These are phyloP conservation scores for Coffea canephora DNA, from an alignment of 257 asterid species.

Conservation along the genomic window DNA sequence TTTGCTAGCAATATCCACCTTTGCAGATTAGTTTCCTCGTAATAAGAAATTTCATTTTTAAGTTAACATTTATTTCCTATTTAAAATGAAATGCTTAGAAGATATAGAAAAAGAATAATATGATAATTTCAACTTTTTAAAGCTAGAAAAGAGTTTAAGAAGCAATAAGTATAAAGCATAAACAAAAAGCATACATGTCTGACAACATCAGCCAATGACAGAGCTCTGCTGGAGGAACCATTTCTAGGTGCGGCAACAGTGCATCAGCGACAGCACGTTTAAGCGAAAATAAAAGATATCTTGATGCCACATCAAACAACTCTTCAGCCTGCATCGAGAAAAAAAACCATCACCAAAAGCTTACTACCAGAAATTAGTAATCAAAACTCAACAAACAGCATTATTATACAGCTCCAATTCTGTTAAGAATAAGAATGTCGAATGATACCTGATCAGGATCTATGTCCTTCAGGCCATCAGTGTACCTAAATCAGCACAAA, in stretches of 20 bases:
- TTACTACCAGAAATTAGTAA: neutral
- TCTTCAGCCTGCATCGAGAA: slow-evolving; percentile 67
- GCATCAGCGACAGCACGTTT: slow-evolving; percentile 98
- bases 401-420: neutral
- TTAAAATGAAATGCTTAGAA: neutral
- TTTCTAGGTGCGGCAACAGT: slow-evolving; percentile 76
- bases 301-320: slow-evolving; percentile 93
- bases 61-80: neutral
- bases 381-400: neutral
- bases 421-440: neutral
- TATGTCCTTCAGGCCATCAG: slow-evolving; percentile 67
- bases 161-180: neutral
- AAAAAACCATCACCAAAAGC: slow-evolving; percentile 7
- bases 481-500: slow-evolving; percentile 63
- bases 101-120: neutral
- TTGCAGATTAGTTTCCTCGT: neutral
- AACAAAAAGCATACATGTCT: slow-evolving; percentile 62
- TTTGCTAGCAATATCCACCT: neutral
- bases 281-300: slow-evolving; percentile 88
- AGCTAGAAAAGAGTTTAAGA: neutral
- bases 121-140: neutral
- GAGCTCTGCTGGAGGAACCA: slow-evolving; percentile 75
- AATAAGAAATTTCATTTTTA: neutral
- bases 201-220: slow-evolving; percentile 88
- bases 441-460: slow-evolving; percentile 74